phyloP scores from a whole-genome alignment of 768 basidiomycete species.

The Calocera cornea region DNA sequence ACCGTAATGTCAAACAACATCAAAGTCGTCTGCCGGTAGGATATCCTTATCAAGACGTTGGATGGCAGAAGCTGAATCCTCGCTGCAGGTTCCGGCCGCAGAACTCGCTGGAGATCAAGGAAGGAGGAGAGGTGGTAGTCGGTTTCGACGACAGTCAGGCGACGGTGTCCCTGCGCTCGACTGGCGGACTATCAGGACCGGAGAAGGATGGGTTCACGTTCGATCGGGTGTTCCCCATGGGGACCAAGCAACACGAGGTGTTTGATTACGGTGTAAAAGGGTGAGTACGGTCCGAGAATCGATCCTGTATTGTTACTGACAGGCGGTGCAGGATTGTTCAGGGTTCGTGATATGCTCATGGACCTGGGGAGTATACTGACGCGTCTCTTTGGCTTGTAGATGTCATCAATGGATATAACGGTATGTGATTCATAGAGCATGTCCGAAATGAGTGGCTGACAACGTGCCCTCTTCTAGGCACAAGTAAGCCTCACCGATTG shows the following conservation, averaged over 20 bases:
- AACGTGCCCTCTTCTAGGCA: slow-evolving; percentile 9
- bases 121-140: slow-evolving; percentile 82
- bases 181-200: slow-evolving; percentile 57
- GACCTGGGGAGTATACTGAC: slow-evolving; percentile 7
- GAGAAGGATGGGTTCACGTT: slow-evolving; percentile 98
- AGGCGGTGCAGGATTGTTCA: slow-evolving; percentile 58
- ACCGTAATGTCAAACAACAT: slow-evolving; percentile 50
- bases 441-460: slow-evolving; percentile 21
- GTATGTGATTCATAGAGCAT: slow-evolving; percentile 49
- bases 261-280: slow-evolving; percentile 99
- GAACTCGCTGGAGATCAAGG: slow-evolving; percentile 78
- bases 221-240: slow-evolving; percentile 90
- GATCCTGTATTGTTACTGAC: slow-evolving; percentile 12
- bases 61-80: slow-evolving; percentile 6
- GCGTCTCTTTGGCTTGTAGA: slow-evolving; percentile 36
- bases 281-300: slow-evolving; percentile 34
- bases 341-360: slow-evolving; percentile 36
- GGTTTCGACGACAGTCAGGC: slow-evolving; percentile 76
- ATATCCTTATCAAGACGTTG: slow-evolving; percentile 7
- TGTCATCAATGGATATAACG: slow-evolving; percentile 97
- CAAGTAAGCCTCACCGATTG: neutral
- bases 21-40: slow-evolving; percentile 98
- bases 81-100: slow-evolving; percentile 75
- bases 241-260: slow-evolving; percentile 79
- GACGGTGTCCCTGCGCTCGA: slow-evolving; percentile 66